phyloP scores from a whole-genome alignment of 352 stramenopile genomes.

The Pelagophyceae sp. region DNA sequence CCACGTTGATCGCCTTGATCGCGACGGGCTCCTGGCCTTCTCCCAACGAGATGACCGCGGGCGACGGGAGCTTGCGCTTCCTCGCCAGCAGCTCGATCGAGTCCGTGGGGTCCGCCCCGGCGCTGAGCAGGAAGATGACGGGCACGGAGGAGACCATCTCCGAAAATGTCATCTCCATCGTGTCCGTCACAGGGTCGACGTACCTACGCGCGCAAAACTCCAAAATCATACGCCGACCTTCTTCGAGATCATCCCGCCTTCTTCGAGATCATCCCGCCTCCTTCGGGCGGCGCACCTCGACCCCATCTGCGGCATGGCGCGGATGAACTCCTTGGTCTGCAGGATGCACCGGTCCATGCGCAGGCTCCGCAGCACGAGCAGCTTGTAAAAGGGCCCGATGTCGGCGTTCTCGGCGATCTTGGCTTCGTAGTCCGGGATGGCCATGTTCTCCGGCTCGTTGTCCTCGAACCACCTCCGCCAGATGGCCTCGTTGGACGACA shows the following conservation, averaged over 20 bases:
- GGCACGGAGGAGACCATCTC: slow-evolving; percentile 88
- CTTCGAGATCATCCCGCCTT: no score
- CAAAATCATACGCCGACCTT: no score
- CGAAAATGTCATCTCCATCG: slow-evolving; percentile 92
- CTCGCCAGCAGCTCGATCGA: slow-evolving; percentile 89
- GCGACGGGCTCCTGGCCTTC: slow-evolving; percentile 95
- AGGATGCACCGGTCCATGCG: slow-evolving; percentile 94
- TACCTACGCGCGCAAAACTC: no score
- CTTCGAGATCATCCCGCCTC: no score
- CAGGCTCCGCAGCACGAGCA: slow-evolving; percentile 88
- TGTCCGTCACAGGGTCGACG: slow-evolving; percentile 96
- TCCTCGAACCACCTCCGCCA: slow-evolving; percentile 95
- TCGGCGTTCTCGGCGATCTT: slow-evolving; percentile 78
- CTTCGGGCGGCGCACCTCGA: no score
- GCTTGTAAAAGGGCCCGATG: slow-evolving; percentile 88
- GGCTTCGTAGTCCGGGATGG: slow-evolving; percentile 87
- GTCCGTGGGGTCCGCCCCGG: slow-evolving; percentile 92
- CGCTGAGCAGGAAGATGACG: slow-evolving; percentile 94
- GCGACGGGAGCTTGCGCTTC: slow-evolving; percentile 90
- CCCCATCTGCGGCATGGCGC: slow-evolving; percentile 90
- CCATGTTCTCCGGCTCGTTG: slow-evolving; percentile 87
- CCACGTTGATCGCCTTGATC: slow-evolving; percentile 89
- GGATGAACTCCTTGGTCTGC: slow-evolving; percentile 93
- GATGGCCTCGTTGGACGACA: slow-evolving; percentile 87
- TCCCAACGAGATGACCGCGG: slow-evolving; percentile 90